Conservation (phyloP, 345 rosid species). For the Eucalyptus microcorys region DNA sequence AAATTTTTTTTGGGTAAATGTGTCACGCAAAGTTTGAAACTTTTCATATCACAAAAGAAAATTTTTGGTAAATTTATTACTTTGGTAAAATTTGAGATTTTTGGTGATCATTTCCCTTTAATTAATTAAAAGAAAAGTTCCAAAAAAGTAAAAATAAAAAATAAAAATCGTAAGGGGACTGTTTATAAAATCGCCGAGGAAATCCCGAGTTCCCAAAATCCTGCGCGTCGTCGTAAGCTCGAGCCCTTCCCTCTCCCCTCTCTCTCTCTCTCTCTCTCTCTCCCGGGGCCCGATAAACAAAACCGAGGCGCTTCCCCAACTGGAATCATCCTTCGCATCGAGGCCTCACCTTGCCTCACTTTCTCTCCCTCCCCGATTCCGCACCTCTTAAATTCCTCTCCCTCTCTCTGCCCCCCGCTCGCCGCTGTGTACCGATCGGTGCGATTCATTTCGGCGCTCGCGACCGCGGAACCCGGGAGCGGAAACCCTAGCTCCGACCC, state of each 20-base stretch:
- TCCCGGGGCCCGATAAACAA: not conserved
- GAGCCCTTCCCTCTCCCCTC: not conserved
- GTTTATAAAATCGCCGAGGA: not conserved
- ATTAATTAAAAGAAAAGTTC: not conserved
- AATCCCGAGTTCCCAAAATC: not conserved
- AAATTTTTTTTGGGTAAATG: too few species aligned
- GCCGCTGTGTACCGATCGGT: not conserved
- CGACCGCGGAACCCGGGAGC: not conserved
- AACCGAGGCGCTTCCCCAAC: not conserved
- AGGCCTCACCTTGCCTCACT: not conserved
- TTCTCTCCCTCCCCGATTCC: not conserved
- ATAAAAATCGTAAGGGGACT: not conserved
- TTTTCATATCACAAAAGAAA: too few species aligned
- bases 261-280: not conserved
- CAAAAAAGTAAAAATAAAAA: too few species aligned
- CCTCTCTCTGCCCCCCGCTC: not conserved
- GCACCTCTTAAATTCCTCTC: not conserved
- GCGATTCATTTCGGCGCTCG: not conserved
- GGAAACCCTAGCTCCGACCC: slow-evolving; percentile 8
- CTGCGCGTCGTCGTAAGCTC: not conserved
- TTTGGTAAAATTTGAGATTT: too few species aligned
- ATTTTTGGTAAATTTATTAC: fast-evolving
- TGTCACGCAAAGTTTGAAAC: fast-evolving
- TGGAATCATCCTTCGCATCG: not conserved
- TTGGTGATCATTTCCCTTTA: fast-evolving